A percentile compares a stretch with the other conserved stretches of the same genome.
phyloP scores from a whole-genome alignment of 2,329 filamentous ascomycete species.

The Sporothrix globosa region DNA sequence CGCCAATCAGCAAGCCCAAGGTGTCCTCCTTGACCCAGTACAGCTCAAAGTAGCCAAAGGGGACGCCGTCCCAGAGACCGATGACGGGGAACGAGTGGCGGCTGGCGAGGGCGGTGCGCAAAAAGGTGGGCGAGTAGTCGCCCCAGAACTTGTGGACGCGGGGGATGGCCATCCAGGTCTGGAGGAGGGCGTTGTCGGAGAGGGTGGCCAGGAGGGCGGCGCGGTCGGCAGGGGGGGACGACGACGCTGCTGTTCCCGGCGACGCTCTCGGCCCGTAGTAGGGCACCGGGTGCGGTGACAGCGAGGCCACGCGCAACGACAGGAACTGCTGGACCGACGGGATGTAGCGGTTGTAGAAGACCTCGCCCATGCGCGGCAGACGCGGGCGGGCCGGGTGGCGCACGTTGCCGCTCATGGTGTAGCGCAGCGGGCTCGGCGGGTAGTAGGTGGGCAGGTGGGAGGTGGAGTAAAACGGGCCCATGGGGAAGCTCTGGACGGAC shows the following conservation, averaged over 20 bases:
- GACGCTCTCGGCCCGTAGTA: conserved; percentile 61
- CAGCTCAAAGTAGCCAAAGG: conserved; percentile 96
- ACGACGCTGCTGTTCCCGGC: conserved; percentile 36
- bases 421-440: conserved; percentile 80
- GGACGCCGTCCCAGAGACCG: conserved; percentile 90
- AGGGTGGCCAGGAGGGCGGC: conserved; percentile 49
- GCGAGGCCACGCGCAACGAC: conserved; percentile 81
- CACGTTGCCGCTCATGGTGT: conserved; percentile 74
- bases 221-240: conserved; percentile 38
- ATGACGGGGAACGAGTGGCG: conserved; percentile 87
- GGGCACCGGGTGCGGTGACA: conserved; percentile 64
- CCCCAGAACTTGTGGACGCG: conserved; percentile 89
- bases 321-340: conserved; percentile 82
- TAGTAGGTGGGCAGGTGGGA: conserved; percentile 91
- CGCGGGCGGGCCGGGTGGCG: conserved; percentile 87
- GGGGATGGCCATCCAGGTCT: conserved; percentile 86
- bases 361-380: conserved; percentile 84
- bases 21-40: conserved; percentile 97
- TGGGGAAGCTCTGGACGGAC: conserved; percentile 47
- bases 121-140: conserved; percentile 65
- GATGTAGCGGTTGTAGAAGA: conserved; percentile 87
- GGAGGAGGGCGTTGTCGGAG: conserved; percentile 64
- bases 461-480: conserved; percentile 76
- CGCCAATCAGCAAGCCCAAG: conserved; percentile 69
- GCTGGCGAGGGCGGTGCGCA: conserved; percentile 65